phyloP scores from a whole-genome alignment of 1,284 basidiomycete species.

The Tilletiaria anomala region DNA sequence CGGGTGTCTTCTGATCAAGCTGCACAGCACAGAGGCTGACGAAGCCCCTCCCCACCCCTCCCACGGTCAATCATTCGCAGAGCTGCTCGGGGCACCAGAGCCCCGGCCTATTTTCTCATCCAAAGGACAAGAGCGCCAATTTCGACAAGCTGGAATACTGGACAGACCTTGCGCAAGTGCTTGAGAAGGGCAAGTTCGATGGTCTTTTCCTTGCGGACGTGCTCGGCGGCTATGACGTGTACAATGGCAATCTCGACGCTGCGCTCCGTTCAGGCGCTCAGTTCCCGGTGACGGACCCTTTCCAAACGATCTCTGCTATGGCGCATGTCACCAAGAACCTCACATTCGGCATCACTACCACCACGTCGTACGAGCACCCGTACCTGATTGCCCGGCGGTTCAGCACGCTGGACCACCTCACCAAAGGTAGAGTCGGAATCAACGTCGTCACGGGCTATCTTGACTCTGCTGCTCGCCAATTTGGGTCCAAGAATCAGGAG shows the following conservation, averaged over 20 bases:
- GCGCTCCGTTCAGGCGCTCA: slow-evolving; percentile 27
- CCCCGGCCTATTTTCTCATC: slow-evolving; percentile 24
- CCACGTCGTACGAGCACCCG: slow-evolving; percentile 34
- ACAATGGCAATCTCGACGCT: slow-evolving; percentile 17
- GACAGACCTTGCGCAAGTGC: slow-evolving; percentile 26
- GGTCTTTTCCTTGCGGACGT: slow-evolving; percentile 35
- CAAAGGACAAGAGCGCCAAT: slow-evolving; percentile 15
- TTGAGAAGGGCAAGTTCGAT: slow-evolving; percentile 22
- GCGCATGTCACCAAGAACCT: slow-evolving; percentile 22
- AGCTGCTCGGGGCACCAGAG: slow-evolving; percentile 18
- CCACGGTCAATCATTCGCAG: background rate
- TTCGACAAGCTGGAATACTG: slow-evolving; percentile 32
- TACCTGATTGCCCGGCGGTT: slow-evolving; percentile 38
- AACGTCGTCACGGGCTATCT: slow-evolving; percentile 40
- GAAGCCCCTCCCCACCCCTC: too few relatives aligned
- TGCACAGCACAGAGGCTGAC: too few relatives aligned
- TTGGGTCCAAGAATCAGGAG: slow-evolving; percentile 24
- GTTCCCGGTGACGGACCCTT: slow-evolving; percentile 31
- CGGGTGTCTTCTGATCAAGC: too few relatives aligned
- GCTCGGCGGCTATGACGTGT: slow-evolving; percentile 32
- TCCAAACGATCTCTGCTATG: slow-evolving; percentile 26
- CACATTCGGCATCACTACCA: slow-evolving; percentile 31
- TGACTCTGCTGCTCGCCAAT: slow-evolving; percentile 35
- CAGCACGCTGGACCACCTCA: slow-evolving; percentile 40
- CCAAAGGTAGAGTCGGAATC: slow-evolving; percentile 40